These are phyloP conservation scores for Chamaenerion angustifolium DNA, from an alignment of 345 rosid genomes.

Conservation along the genomic window DNA sequence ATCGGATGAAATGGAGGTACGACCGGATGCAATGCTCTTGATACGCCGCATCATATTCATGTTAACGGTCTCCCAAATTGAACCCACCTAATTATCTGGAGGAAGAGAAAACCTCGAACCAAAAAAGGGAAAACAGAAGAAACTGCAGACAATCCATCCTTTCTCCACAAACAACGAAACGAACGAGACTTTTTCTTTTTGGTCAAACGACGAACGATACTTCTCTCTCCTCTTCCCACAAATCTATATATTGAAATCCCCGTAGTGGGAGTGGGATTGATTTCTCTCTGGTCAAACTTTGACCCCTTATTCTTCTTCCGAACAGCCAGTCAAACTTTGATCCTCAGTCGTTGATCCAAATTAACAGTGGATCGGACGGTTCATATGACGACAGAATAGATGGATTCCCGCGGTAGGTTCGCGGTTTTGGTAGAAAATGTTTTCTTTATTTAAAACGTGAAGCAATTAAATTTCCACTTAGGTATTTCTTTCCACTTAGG, in stretches of 20 bases:
- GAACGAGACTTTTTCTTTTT: too few species aligned
- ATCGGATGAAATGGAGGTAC: conserved; percentile 68
- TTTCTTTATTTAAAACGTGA: too few species aligned
- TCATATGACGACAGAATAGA: too few species aligned
- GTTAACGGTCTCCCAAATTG: conserved; percentile 4
- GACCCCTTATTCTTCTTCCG: conserved; percentile 1
- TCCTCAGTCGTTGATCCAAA: conserved; percentile 3
- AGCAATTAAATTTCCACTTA: too few species aligned
- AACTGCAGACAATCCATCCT: background rate
- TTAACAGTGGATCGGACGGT: conserved; percentile 2
- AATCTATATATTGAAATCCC: background rate
- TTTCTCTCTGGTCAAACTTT: conserved; percentile 8
- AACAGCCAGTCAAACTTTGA: conserved; percentile 7
- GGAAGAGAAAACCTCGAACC: too few species aligned
- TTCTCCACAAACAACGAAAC: background rate
- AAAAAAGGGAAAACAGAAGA: background rate
- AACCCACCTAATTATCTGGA: background rate
- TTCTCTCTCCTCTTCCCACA: too few species aligned
- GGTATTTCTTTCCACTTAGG: too few species aligned
- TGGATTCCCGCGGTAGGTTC: too few species aligned
- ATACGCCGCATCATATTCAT: conserved; percentile 96
- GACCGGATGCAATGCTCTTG: conserved; percentile 95
- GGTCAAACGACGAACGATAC: background rate
- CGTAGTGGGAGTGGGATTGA: background rate
- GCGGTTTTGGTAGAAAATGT: too few species aligned